These are phyloP conservation scores for Monilinia aucupariae DNA, from an alignment of 2,329 filamentous ascomycete genomes.

Conservation along the genomic window DNA sequence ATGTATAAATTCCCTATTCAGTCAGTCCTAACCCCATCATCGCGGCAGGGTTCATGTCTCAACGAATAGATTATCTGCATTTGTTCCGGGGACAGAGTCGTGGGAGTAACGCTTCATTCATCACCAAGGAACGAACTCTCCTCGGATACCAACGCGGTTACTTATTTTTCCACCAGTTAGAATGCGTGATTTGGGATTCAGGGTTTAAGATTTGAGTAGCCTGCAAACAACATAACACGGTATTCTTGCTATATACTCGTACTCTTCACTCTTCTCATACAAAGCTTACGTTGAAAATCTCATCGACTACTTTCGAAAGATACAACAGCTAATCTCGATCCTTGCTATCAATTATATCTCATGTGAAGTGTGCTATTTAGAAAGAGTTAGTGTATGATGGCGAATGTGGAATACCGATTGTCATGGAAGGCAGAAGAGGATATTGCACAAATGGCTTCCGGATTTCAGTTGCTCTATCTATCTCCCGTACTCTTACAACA, in stretches of 20 bases:
- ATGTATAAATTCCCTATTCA: background rate
- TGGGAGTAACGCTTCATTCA: conserved; percentile 3
- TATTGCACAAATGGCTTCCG: background rate
- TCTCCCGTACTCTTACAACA: conserved; percentile 16
- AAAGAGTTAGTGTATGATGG: background rate
- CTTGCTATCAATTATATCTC: background rate
- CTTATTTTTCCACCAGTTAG: conserved; percentile 16
- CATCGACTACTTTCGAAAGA: background rate
- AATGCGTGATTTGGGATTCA: background rate
- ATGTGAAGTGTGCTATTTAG: background rate
- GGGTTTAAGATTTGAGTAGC: background rate
- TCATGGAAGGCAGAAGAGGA: background rate
- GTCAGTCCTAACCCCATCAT: background rate
- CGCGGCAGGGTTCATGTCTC: background rate
- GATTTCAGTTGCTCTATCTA: conserved; percentile 3
- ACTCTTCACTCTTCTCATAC: too few species aligned
- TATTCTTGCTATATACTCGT: background rate
- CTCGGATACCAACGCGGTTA: conserved; percentile 8
- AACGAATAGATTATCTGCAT: background rate
- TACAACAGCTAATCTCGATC: background rate
- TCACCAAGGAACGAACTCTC: background rate
- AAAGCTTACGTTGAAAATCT: background rate
- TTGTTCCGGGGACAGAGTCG: background rate
- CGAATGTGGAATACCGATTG: background rate
- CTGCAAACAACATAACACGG: background rate